Evolutionary conservation across 768 basidiomycete species (phyloP).

Genomic region (Rhizopogon sp.): DNA sequence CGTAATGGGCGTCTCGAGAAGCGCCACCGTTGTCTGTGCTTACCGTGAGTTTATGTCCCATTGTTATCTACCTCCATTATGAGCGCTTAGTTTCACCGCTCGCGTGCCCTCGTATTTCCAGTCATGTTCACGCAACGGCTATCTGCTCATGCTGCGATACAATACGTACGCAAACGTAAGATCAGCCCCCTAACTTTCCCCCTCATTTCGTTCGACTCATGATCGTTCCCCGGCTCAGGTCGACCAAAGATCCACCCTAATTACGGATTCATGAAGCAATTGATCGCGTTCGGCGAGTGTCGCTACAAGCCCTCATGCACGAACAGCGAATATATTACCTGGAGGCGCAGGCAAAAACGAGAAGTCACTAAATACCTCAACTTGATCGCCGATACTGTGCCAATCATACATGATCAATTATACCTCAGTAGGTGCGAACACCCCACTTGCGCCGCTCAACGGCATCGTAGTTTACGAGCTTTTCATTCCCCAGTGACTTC

Average conservation of each 20-base stretch:
- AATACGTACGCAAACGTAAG: conserved; percentile 46
- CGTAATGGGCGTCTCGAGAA: conserved; percentile 68
- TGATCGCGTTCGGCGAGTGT: conserved; percentile 50
- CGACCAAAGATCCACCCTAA: conserved; percentile 36
- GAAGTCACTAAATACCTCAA: conserved; percentile 51
- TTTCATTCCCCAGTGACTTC: conserved; percentile 40
- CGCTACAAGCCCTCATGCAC: conserved; percentile 38
- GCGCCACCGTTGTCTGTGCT: conserved; percentile 54
- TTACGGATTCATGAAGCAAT: conserved; percentile 53
- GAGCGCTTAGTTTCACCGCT: background rate
- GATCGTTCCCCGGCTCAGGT: conserved; percentile 19
- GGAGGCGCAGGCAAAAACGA: conserved; percentile 52
- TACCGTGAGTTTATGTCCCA: conserved; percentile 37
- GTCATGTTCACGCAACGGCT: conserved; percentile 48
- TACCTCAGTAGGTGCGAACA: conserved; percentile 43
- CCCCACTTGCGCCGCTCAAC: background rate
- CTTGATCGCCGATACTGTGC: conserved; percentile 45
- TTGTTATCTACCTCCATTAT: background rate
- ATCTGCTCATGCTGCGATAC: conserved; percentile 39
- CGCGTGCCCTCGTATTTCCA: conserved; percentile 14
- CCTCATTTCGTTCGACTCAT: conserved; percentile 5
- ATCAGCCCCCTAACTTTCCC: background rate
- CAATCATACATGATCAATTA: conserved; percentile 44
- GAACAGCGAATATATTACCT: conserved; percentile 46
- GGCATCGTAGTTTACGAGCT: background rate